Conservation (phyloP, 2,329 filamentous ascomycete species). For the Ophiocordyceps sinensis region DNA sequence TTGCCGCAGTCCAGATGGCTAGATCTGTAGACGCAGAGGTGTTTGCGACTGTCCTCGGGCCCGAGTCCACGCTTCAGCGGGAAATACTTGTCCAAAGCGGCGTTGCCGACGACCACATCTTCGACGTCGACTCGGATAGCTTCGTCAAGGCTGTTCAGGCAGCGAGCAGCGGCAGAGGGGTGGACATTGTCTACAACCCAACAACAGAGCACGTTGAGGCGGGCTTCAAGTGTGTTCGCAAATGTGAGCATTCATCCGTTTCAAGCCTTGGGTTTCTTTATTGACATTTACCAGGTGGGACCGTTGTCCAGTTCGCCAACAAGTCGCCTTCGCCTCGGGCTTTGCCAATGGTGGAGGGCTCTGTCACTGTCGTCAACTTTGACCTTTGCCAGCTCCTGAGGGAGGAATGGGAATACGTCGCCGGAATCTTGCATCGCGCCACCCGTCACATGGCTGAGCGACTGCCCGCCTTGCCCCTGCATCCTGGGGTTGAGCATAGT, state of each 20-base stretch:
- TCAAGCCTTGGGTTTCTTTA: not conserved
- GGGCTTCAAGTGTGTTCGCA: conserved; percentile 19
- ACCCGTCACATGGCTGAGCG: conserved; percentile 2
- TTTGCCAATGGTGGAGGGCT: conserved; percentile 4
- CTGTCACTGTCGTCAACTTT: conserved; percentile 16
- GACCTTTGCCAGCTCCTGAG: conserved; percentile 17
- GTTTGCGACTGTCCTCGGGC: conserved; percentile 24
- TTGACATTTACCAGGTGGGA: conserved; percentile 12
- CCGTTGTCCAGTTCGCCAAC: conserved; percentile 16
- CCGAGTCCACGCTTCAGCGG: conserved; percentile 18
- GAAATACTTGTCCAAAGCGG: conserved; percentile 18
- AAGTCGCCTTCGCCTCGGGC: conserved; percentile 7
- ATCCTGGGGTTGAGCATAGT: not conserved
- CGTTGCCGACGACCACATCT: conserved; percentile 20
- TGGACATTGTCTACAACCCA: conserved; percentile 32
- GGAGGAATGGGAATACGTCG: conserved; percentile 17
- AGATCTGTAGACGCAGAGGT: conserved; percentile 21
- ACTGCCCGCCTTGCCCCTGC: not conserved
- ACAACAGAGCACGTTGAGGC: conserved; percentile 19
- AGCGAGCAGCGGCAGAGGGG: conserved; percentile 16
- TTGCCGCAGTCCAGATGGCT: conserved; percentile 28
- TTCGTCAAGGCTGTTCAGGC: conserved; percentile 18
- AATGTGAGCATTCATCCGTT: conserved; percentile 13
- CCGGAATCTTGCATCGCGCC: conserved; percentile 12
- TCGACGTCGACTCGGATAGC: conserved; percentile 19